Conservation (phyloP, 768 basidiomycete genomes). For the Kwoniella europaea region DNA sequence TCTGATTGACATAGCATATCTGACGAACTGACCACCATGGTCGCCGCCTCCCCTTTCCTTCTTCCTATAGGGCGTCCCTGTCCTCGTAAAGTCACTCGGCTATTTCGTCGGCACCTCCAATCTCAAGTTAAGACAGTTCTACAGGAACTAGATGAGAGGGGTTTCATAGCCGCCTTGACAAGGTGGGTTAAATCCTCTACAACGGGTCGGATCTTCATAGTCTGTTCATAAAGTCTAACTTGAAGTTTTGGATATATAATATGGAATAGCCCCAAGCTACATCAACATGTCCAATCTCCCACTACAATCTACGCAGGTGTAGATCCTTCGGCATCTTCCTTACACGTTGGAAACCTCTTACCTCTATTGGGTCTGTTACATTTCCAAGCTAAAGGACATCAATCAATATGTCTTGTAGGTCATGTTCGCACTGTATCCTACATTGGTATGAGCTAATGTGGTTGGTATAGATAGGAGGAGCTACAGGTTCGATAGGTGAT, state of each 20-base stretch:
- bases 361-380: constrained; percentile 86
- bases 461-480: constrained; percentile 79
- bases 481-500: constrained; percentile 95
- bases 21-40: no score
- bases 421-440: background rate
- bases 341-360: constrained; percentile 92
- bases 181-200: constrained; percentile 37
- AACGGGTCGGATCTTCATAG: no score
- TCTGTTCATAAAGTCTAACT: background rate
- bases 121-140: constrained; percentile 28
- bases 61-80: background rate
- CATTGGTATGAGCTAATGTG: no score
- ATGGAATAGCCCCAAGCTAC: constrained; percentile 39
- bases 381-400: constrained; percentile 84
- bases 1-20: no score
- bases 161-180: constrained; percentile 56
- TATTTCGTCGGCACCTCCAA: background rate
- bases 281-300: constrained; percentile 43
- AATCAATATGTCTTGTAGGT: constrained; percentile 79
- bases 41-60: background rate
- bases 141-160: constrained; percentile 48
- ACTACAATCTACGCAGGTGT: constrained; percentile 79
- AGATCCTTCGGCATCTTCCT: constrained; percentile 85
- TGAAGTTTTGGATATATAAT: background rate
- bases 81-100: background rate